Base-by-base conservation (phyloP, 2,329 filamentous ascomycete genomes). In the Fusarium compactum region DNA sequence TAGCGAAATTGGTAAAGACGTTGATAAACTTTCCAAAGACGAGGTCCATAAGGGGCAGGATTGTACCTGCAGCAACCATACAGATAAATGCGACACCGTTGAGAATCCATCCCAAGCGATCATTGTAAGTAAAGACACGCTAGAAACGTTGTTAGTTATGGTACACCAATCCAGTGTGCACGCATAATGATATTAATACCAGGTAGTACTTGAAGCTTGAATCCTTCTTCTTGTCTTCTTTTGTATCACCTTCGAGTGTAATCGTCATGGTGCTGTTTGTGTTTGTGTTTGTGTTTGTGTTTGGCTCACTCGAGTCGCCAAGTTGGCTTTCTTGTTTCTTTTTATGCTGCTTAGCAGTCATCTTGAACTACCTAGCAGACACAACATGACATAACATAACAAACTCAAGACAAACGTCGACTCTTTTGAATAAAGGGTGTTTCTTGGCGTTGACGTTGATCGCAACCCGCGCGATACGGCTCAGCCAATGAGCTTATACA, bases 11-110 rank as follows among this genome's bases (percentile, higher is more conserved):
- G 55, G 84, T 87, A 70, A 90, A 90, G 11, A 83, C 80, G 10
- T 85, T 85, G 47, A 89, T 83, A 34, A 86, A 82, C 40, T 78
- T 78, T 69, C 87, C 87, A 74, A 90, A 88, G 9, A 90, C 80
- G 41, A 90, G 79, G 40, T 88, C 87, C 86, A 90, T 89, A 34
- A 89, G 70, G 0, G 87, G 87, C 9, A 87, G 69, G 14, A 78
- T 71, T 4, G 76, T 77, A 46, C 82, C 82, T 1, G 81, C 69
- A 10, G 74, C 79, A 20, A 83, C 71, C 77, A 81, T 80, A 63
- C 76, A 79, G 20, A 80, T 12, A 18, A 80, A 67, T 24, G 81
- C 79, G 20, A 81, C 55, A 22, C 45, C 51, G 53, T 82, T 82
- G 48, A 81, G 67, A 20, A 74, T 41, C 79, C 81, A 83, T 57